Conservation (phyloP, 768 basidiomycete species). For the Epithele typhae region DNA sequence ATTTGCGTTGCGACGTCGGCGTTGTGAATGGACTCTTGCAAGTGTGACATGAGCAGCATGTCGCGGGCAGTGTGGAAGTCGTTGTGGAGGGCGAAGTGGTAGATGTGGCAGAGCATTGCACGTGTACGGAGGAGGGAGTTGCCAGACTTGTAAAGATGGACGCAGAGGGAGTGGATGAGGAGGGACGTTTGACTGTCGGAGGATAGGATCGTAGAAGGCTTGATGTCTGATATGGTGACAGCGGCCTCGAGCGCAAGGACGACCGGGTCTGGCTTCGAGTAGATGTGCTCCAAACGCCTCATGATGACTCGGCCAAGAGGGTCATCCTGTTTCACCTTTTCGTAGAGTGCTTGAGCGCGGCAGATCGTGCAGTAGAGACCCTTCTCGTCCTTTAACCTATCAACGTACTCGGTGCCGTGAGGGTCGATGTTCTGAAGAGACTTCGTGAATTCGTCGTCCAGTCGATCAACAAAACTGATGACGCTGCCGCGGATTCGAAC, state of each 20-base stretch:
- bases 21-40: slow-evolving; percentile 94
- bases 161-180: slow-evolving; percentile 87
- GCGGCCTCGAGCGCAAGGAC: slow-evolving; percentile 84
- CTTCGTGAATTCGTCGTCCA: slow-evolving; percentile 98
- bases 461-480: slow-evolving; percentile 91
- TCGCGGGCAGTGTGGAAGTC: slow-evolving; percentile 96
- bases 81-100: slow-evolving; percentile 94
- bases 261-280: slow-evolving; percentile 96
- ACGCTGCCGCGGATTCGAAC: slow-evolving; percentile 93
- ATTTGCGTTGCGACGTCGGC: slow-evolving; percentile 98
- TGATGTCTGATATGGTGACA: slow-evolving; percentile 51
- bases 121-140: slow-evolving; percentile 91
- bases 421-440: slow-evolving; percentile 98
- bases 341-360: slow-evolving; percentile 89
- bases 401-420: slow-evolving; percentile 98
- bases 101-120: slow-evolving; percentile 97
- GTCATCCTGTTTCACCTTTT: slow-evolving; percentile 71
- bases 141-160: slow-evolving; percentile 88
- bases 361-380: slow-evolving; percentile 91
- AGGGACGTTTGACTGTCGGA: slow-evolving; percentile 54
- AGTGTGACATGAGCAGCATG: slow-evolving; percentile 97
- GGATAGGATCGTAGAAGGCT: slow-evolving; percentile 58
- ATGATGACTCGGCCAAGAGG: slow-evolving; percentile 86
- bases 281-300: slow-evolving; percentile 95
- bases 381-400: slow-evolving; percentile 94